Conservation (phyloP, 1,139 yeast genomes). For the Magnusiomyces tetraspermus region DNA sequence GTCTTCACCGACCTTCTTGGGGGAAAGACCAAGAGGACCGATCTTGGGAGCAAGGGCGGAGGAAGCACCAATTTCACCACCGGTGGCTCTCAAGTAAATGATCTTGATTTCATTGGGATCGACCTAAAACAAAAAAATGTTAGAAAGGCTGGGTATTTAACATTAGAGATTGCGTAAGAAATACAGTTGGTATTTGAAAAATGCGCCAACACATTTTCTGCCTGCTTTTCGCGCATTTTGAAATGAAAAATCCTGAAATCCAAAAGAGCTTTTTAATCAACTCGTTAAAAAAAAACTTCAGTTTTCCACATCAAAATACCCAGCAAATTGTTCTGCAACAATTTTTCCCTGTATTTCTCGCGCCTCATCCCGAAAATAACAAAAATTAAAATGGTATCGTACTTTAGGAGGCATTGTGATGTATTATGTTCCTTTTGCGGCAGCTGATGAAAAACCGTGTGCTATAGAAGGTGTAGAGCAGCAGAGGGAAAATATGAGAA, state of each 20-base stretch:
- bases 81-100: constrained; percentile 99
- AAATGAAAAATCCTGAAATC: no score
- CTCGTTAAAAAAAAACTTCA: no score
- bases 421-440: constrained; percentile 5
- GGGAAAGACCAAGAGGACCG: constrained; percentile 99
- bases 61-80: constrained; percentile 99
- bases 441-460: constrained; percentile 11
- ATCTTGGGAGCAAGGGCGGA: constrained; percentile 99
- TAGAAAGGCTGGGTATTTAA: no score
- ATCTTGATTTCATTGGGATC: constrained; percentile 98
- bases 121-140: constrained; percentile 39
- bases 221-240: no score
- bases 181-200: no score
- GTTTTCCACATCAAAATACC: no score
- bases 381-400: constrained; percentile 3
- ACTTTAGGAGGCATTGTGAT: constrained; percentile 17
- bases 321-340: not conserved
- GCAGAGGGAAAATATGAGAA: constrained; percentile 3
- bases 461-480: constrained; percentile 6
- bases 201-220: no score
- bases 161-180: no score
- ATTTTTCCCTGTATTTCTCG: not conserved
- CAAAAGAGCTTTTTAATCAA: no score
- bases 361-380: not conserved
- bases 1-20: constrained; percentile 99